phyloP scores from a whole-genome alignment of 768 basidiomycete genomes.

The Chiua virens region DNA sequence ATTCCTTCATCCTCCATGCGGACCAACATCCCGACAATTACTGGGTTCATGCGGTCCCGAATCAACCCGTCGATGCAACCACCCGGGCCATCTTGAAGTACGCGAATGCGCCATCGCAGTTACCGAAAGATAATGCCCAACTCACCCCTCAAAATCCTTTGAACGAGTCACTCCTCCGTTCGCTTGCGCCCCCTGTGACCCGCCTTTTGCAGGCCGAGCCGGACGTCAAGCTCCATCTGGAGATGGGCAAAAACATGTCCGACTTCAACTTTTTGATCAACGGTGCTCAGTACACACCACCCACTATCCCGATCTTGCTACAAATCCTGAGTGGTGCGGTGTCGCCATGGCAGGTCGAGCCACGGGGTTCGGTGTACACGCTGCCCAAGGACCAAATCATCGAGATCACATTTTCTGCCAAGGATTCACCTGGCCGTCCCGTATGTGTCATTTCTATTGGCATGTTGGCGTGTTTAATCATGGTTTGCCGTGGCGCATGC shows the following conservation, averaged over 20 bases:
- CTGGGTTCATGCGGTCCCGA: conserved; percentile 24
- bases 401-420: conserved; percentile 16
- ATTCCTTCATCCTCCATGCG: conserved; percentile 44
- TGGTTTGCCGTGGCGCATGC: no score
- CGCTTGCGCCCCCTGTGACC: conserved; percentile 9
- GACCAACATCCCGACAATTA: conserved; percentile 42
- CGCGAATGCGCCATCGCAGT: conserved; percentile 5
- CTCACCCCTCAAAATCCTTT: conserved; percentile 4
- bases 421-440: conserved; percentile 22
- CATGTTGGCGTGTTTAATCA: no score
- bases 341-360: conserved; percentile 6
- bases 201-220: conserved; percentile 14
- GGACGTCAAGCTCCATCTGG: conserved; percentile 18
- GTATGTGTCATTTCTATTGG: conserved; percentile 21
- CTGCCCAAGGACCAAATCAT: conserved; percentile 15
- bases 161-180: conserved; percentile 16
- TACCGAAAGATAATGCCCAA: conserved; percentile 5
- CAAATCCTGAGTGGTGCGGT: conserved; percentile 22
- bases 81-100: conserved; percentile 28
- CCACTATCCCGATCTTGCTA: conserved; percentile 13
- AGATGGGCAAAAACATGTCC: conserved; percentile 10
- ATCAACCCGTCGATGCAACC: conserved; percentile 5
- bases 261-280: conserved; percentile 15
- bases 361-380: conserved; percentile 11
- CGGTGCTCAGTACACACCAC: conserved; percentile 11